Evolutionary conservation across 192 early-diverging fungal genomes (phyloP), one percentile per base, ranked within the genome.

Genomic region (Linnemannia hyalina): DNA sequence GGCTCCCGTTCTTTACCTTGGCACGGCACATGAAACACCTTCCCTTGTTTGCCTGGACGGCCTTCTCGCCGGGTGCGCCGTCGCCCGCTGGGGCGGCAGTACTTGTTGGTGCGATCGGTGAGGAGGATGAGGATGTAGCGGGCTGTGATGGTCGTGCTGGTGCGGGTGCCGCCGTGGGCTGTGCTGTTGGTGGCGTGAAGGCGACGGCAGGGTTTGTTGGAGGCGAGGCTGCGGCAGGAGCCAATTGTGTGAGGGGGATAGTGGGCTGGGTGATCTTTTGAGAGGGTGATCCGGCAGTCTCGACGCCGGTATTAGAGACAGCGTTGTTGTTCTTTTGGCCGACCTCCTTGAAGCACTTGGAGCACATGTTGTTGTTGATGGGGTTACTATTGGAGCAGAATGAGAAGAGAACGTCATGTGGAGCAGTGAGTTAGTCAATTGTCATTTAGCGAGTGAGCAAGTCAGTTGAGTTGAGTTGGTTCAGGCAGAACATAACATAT

Each of bases 281-380:
- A 18, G 74, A 42, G 40, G 68, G 23, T 73, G 29, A 80, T 29
- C 38, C 38, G 32, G 73, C 26, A 52, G 70, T 22, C 9, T 55
- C 55, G 36, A 35, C 70, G 52, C 42, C 74, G 11, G 83, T 57
- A 29, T 52, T 80, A 6, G 49, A 36, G 18, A 54, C 60, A 20
- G 70, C 65, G 78, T 23, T 36, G 68, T 78, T 78, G 80, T 75
- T 88, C 81, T 89, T 92, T 65, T 76, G 80, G 75, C 90, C 88
- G 18, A 88, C 80, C 77, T 94, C 92, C 82, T 93, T 94, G 88
- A 92, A 95, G 89, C 95, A 96, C 80, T 95, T 94, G 9, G 94
- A 95, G 88, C 95, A 96, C 91, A 95, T 92, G 78, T 94, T 90
- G 85, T 94, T 93, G 80, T 93, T 93, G 74, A 94, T 91, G 42